These are phyloP conservation scores for Kokia cookei DNA, from an alignment of 441 rosid genomes.

Conservation along the genomic window DNA sequence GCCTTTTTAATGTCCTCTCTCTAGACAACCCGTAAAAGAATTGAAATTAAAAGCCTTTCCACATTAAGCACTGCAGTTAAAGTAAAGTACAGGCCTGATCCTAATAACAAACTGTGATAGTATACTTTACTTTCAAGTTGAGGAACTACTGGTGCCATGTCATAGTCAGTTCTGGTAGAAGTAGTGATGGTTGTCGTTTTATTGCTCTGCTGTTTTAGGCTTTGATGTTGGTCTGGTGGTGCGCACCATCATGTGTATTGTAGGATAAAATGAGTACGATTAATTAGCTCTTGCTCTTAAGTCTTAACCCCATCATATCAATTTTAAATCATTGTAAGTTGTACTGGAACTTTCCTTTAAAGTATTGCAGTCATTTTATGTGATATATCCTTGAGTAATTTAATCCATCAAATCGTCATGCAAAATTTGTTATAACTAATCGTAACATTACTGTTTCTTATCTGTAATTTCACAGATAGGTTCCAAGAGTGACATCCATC, in stretches of 20 bases:
- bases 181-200: neutral
- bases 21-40: neutral
- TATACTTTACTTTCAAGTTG: slow-evolving; percentile 3
- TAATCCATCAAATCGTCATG: neutral
- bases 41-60: neutral
- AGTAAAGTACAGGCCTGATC: neutral
- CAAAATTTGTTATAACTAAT: neutral
- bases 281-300: neutral
- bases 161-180: neutral
- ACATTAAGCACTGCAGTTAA: neutral
- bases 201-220: neutral
- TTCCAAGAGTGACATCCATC: slow-evolving; percentile 21
- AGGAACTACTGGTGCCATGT: slow-evolving; percentile 2
- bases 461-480: slow-evolving; percentile 29
- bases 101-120: neutral
- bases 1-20: neutral
- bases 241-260: neutral
- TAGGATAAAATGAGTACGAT: neutral
- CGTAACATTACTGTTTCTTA: neutral
- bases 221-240: neutral
- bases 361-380: neutral
- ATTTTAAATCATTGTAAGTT: neutral
- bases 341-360: neutral
- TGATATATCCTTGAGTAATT: neutral
- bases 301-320: neutral